Base-by-base conservation (phyloP, 2,329 filamentous ascomycete species). In the Aspergillus tanneri region DNA sequence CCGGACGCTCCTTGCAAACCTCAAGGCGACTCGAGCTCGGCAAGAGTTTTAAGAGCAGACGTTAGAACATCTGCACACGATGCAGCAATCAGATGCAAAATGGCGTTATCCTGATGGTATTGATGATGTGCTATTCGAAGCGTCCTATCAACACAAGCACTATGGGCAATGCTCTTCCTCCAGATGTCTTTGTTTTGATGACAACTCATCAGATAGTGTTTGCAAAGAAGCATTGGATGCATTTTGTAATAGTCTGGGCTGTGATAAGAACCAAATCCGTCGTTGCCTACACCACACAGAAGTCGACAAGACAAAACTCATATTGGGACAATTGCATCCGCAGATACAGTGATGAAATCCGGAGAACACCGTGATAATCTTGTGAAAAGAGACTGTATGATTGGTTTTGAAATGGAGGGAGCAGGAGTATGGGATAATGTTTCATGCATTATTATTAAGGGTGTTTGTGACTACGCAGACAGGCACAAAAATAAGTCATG, bases 401-500 rank as follows among this genome's bases (percentile, higher is more conserved):
- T 58, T 25, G 52, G 21, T 0, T 53, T 56, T 37, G 56, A 59
- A 28, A 59, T 54, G 51, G 55, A 55, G 23, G 53, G 47, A 0
- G 51, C 53, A 0, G 55, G 53, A 1, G 28, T 57, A 2, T 54
- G 47, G 50, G 46, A 59, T 41, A 43, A 42, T n/a, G 16, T 56
- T 16, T 41, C 53, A 14, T 53, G 45, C n/a, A 30, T 57, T 7
- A 46, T 59, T 2, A 50, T 59, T 35, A 54, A 53, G 10, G 55
- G 53, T 3, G 53, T 54, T 2, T 52, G 55, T 47, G 51, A 59
- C 35, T 59, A 59, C 47, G 55, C 53, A 2, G 56, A 59, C 35
- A 49, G 48, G 23, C 56, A 59, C 9, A 57, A 56, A 25, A 54
- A 16, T 12, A 54, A 57, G 21, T 4, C 18, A 2, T 59, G 56